phyloP scores from a whole-genome alignment of 352 stramenopile genomes.

The Aphanomyces cochlioides region DNA sequence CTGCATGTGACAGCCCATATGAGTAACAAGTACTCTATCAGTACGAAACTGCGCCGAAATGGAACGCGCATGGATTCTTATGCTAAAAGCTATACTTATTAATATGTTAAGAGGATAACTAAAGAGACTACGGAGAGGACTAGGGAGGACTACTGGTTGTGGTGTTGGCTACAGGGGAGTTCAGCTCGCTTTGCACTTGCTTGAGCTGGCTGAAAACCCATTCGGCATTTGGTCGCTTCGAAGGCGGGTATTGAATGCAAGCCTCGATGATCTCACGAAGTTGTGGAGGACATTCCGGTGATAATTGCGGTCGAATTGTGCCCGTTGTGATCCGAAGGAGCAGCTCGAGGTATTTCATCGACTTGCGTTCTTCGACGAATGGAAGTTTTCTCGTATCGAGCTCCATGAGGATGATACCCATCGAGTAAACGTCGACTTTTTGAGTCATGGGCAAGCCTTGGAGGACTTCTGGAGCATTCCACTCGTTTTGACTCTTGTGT shows the following conservation, averaged over 20 bases:
- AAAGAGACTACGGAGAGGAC: background rate
- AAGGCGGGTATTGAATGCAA: slow-evolving; percentile 13
- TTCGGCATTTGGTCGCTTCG: background rate
- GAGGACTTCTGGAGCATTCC: slow-evolving; percentile 19
- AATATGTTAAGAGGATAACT: background rate
- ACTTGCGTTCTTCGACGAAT: background rate
- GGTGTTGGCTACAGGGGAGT: background rate
- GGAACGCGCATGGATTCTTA: too few relatives aligned
- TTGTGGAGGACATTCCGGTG: background rate
- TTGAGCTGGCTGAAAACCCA: background rate
- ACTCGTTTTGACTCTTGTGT: slow-evolving; percentile 15
- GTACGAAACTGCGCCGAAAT: too few relatives aligned
- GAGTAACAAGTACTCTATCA: too few relatives aligned
- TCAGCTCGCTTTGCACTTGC: background rate
- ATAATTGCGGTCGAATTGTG: background rate
- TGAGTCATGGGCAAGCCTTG: slow-evolving; percentile 2
- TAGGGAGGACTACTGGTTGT: background rate
- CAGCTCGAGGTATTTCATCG: slow-evolving; percentile 12
- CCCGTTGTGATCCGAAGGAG: slow-evolving; percentile 8
- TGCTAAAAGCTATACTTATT: too few relatives aligned
- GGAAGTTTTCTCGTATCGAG: background rate
- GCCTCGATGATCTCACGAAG: slow-evolving; percentile 1
- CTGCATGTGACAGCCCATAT: too few relatives aligned
- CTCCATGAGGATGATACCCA: background rate
- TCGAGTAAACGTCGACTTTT: slow-evolving; percentile 9